Conservation (phyloP, 2,329 filamentous ascomycete species). For the Leptodontidium sp. region DNA sequence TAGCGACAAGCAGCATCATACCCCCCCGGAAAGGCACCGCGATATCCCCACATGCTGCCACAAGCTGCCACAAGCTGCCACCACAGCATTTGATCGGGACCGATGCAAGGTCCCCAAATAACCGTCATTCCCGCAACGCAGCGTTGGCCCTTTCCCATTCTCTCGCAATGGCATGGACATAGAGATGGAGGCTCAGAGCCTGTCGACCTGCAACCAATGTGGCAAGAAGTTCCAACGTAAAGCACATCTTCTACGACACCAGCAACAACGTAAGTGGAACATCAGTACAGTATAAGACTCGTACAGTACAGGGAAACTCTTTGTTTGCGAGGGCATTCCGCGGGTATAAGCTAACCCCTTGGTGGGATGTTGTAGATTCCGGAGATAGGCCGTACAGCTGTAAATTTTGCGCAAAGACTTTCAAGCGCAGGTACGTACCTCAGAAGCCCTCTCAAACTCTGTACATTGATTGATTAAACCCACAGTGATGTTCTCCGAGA, state of each 20-base stretch:
- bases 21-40: slow-evolving; percentile 23
- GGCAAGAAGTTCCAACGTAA: slow-evolving; percentile 47
- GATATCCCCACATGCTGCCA: slow-evolving; percentile 19
- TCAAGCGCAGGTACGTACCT: slow-evolving; percentile 46
- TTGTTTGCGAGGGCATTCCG: background rate
- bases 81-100: slow-evolving; percentile 11
- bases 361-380: slow-evolving; percentile 39
- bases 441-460: background rate
- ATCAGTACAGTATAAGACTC: background rate
- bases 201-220: slow-evolving; percentile 46
- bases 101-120: slow-evolving; percentile 25
- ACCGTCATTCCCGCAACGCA: slow-evolving; percentile 20
- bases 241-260: slow-evolving; percentile 47
- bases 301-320: background rate
- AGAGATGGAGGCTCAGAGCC: slow-evolving; percentile 47
- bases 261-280: slow-evolving; percentile 44
- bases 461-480: slow-evolving; percentile 9
- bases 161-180: slow-evolving; percentile 21
- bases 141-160: slow-evolving; percentile 18
- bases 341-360: slow-evolving; percentile 11
- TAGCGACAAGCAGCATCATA: background rate
- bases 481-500: slow-evolving; percentile 47
- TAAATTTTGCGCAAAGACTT: slow-evolving; percentile 48
- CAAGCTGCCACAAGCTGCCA: no score
- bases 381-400: slow-evolving; percentile 45